Percentiles rank a stretch among this genome's conserved stretches.
These are phyloP conservation scores for Pyrenophora seminiperda DNA, from an alignment of 2,329 filamentous ascomycete genomes.

Conservation along the genomic window DNA sequence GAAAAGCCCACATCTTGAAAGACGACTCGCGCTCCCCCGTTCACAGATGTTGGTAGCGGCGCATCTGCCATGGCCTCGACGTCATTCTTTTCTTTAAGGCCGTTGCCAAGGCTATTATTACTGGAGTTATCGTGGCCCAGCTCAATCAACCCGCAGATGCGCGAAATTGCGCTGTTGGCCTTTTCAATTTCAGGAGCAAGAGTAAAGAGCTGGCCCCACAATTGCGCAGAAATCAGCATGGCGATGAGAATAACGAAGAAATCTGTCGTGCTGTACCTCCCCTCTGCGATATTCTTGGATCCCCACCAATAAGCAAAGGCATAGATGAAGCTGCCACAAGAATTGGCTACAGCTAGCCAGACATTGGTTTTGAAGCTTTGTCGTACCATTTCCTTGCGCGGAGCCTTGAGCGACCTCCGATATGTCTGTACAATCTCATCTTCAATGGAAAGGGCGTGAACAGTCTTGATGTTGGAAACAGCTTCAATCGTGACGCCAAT, in stretches of 20 bases:
- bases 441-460: constrained; percentile 59
- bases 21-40: constrained; percentile 51
- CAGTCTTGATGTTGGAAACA: constrained; percentile 57
- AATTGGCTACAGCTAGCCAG: constrained; percentile 65
- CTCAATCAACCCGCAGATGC: constrained; percentile 73
- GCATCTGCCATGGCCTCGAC: constrained; percentile 41
- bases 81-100: constrained; percentile 67
- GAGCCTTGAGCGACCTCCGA: constrained; percentile 52
- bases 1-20: constrained; percentile 67
- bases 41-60: constrained; percentile 72
- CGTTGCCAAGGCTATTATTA: constrained; percentile 76
- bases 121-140: constrained; percentile 31
- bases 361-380: constrained; percentile 61
- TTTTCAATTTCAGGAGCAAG: constrained; percentile 76
- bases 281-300: constrained; percentile 69
- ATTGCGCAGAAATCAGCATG: constrained; percentile 73
- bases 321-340: constrained; percentile 70
- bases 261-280: constrained; percentile 67
- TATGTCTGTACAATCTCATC: constrained; percentile 56
- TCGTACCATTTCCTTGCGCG: constrained; percentile 56
- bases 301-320: constrained; percentile 83
- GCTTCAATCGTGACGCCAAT: constrained; percentile 60
- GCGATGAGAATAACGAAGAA: constrained; percentile 77
- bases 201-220: constrained; percentile 76
- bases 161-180: constrained; percentile 67